phyloP scores from a whole-genome alignment of 495 filamentous ascomycete species.

The Aspergillus ostianus region DNA sequence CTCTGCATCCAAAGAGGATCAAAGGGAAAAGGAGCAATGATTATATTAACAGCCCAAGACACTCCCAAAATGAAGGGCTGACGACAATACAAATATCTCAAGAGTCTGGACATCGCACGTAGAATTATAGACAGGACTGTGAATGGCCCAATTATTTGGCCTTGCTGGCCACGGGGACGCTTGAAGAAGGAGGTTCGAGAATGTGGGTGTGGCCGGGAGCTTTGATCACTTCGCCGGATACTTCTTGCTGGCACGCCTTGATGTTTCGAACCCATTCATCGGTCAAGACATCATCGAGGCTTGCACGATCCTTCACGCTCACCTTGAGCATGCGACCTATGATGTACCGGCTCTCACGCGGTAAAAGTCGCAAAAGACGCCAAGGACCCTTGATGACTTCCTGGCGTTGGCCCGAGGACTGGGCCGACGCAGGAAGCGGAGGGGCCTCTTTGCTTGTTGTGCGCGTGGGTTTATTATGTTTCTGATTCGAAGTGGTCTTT shows the following conservation, averaged over 20 bases:
- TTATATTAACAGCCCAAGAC: constrained; percentile 4
- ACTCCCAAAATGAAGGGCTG: not conserved
- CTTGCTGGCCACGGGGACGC: constrained; percentile 44
- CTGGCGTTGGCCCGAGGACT: constrained; percentile 45
- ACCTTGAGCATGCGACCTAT: constrained; percentile 92
- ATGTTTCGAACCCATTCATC: constrained; percentile 88
- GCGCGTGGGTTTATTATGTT: constrained; percentile 30
- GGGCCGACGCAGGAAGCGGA: constrained; percentile 30
- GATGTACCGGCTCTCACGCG: constrained; percentile 84
- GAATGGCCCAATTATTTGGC: constrained; percentile 25
- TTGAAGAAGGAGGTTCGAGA: constrained; percentile 55
- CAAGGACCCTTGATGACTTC: constrained; percentile 90
- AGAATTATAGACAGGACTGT: constrained; percentile 15
- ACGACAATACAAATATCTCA: not conserved
- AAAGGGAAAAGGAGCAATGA: constrained; percentile 5
- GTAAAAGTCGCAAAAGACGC: constrained; percentile 86
- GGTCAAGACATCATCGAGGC: constrained; percentile 75
- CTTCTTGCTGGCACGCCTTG: constrained; percentile 60
- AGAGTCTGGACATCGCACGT: constrained; percentile 11
- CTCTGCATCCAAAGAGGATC: not conserved
- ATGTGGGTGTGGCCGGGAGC: constrained; percentile 61
- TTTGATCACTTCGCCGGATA: constrained; percentile 51
- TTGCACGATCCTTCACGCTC: constrained; percentile 79
- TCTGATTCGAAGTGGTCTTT: constrained; percentile 21
- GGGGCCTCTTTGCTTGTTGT: constrained; percentile 53